A percentile compares a stretch with the other conserved stretches of the same genome.
These are phyloP conservation scores for Metschnikowia colocasiae DNA, from an alignment of 805 yeast species.

Conservation along the genomic window DNA sequence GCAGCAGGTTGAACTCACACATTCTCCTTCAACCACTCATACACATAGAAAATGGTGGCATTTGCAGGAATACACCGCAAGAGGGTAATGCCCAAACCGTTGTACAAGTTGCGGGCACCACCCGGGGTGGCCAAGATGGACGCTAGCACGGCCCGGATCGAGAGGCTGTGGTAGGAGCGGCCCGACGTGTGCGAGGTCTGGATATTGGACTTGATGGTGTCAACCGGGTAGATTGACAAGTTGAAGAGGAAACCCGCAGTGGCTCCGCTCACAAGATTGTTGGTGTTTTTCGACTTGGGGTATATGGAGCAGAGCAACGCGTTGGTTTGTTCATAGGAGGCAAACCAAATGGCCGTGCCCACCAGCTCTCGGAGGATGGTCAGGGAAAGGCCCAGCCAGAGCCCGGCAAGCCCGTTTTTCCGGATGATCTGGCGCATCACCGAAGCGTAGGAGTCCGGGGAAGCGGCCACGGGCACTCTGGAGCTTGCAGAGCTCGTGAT, in stretches of 20 bases:
- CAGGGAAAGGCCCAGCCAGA: conserved; percentile 85
- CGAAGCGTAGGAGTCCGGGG: conserved; percentile 31
- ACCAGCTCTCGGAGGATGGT: conserved; percentile 80
- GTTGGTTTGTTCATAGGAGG: conserved; percentile 66
- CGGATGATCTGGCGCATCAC: conserved; percentile 37
- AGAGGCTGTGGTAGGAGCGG: conserved; percentile 21
- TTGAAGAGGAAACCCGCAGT: conserved; percentile 82
- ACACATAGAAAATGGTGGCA: conserved; percentile 78
- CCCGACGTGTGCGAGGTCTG: conserved; percentile 52
- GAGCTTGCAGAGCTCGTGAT: conserved; percentile 10
- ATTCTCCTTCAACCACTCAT: conserved; percentile 55
- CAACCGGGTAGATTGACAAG: conserved; percentile 79
- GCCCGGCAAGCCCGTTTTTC: conserved; percentile 60
- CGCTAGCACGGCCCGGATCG: conserved; percentile 34
- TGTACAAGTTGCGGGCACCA: conserved; percentile 71
- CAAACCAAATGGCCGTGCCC: conserved; percentile 94
- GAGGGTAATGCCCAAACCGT: conserved; percentile 81
- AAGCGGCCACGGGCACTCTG: too few relatives aligned
- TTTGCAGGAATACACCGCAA: conserved; percentile 85
- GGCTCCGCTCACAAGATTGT: conserved; percentile 75
- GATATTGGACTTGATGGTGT: conserved; percentile 82
- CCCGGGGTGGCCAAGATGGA: conserved; percentile 32
- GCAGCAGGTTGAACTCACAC: conserved; percentile 10
- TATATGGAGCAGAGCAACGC: conserved; percentile 29
- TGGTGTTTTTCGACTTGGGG: conserved; percentile 33